Evolutionary conservation across 2,329 filamentous ascomycete genomes (phyloP).

Genomic region (Hansfordia pulvinata): DNA sequence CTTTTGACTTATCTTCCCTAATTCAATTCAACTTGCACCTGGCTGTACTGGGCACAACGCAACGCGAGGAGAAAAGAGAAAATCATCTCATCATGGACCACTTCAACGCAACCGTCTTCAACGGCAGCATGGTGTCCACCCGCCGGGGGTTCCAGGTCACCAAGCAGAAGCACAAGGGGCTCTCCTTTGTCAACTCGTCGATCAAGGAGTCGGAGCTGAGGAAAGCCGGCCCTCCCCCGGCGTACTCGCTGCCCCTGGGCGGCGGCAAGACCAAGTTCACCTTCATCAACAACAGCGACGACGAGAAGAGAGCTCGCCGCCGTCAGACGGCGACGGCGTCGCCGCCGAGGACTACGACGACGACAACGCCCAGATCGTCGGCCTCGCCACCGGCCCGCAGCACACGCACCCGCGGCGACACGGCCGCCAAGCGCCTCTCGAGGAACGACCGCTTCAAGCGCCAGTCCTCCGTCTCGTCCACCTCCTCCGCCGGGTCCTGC

Average conservation of each 20-base stretch:
- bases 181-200: slow-evolving; percentile 22
- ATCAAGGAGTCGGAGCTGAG: slow-evolving; percentile 1
- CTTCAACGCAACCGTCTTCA: slow-evolving; percentile 21
- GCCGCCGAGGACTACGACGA: not conserved
- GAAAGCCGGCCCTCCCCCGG: slow-evolving; percentile 1
- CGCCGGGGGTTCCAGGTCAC: slow-evolving; percentile 24
- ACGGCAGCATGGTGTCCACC: slow-evolving; percentile 22
- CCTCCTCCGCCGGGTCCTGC: not conserved
- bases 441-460: not conserved
- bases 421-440: not conserved
- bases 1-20: too few relatives aligned
- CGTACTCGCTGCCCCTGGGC: slow-evolving; percentile 1
- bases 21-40: too few relatives aligned
- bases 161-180: slow-evolving; percentile 23
- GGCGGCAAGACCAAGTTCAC: slow-evolving; percentile 3
- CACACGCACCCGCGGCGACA: not conserved
- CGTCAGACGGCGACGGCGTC: not conserved
- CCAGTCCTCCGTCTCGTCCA: not conserved
- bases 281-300: slow-evolving; percentile 4
- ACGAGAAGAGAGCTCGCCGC: slow-evolving; percentile 1
- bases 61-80: too few relatives aligned
- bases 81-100: slow-evolving; percentile 23
- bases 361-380: slow-evolving; percentile 3
- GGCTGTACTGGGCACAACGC: too few relatives aligned
- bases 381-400: not conserved